A percentile compares a stretch with the other conserved stretches of the same genome.
These are phyloP conservation scores for Forsythia suspensa DNA, from an alignment of 257 asterid species.

Conservation along the genomic window DNA sequence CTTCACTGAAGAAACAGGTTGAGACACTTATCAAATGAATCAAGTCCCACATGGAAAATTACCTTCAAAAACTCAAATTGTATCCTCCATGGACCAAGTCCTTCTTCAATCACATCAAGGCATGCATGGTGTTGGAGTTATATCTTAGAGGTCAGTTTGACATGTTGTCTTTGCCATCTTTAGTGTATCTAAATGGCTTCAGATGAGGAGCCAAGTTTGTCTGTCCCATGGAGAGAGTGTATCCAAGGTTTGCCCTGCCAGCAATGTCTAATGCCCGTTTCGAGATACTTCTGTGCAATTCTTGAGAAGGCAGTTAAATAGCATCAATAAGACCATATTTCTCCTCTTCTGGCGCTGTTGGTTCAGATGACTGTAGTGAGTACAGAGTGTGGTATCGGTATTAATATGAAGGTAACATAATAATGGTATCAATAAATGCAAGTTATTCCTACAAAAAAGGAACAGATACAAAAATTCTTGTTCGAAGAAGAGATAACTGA, in stretches of 20 bases:
- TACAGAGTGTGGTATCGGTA: background rate
- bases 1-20: constrained; percentile 12
- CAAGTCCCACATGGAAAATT: constrained; percentile 26
- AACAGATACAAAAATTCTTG: background rate
- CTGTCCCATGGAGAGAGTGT: constrained; percentile 80
- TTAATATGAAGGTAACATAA: constrained; percentile 5
- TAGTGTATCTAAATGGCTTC: constrained; percentile 64
- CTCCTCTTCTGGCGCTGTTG: constrained; percentile 86
- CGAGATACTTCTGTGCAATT: constrained; percentile 69
- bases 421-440: constrained; percentile 6
- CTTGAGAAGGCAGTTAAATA: constrained; percentile 66
- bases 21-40: constrained; percentile 16
- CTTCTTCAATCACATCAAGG: constrained; percentile 88
- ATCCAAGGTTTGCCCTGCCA: constrained; percentile 77
- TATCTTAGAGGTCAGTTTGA: constrained; percentile 61
- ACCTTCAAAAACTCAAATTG: constrained; percentile 85
- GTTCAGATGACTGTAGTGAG: constrained; percentile 65
- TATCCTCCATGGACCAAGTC: constrained; percentile 95
- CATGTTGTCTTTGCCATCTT: constrained; percentile 70
- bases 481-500: background rate
- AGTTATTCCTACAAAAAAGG: constrained; percentile 1
- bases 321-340: constrained; percentile 88
- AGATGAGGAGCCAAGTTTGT: constrained; percentile 73
- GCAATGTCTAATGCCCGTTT: constrained; percentile 89
- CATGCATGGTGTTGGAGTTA: constrained; percentile 95